phyloP scores from a whole-genome alignment of 768 basidiomycete species.

The Pisolithus albus region DNA sequence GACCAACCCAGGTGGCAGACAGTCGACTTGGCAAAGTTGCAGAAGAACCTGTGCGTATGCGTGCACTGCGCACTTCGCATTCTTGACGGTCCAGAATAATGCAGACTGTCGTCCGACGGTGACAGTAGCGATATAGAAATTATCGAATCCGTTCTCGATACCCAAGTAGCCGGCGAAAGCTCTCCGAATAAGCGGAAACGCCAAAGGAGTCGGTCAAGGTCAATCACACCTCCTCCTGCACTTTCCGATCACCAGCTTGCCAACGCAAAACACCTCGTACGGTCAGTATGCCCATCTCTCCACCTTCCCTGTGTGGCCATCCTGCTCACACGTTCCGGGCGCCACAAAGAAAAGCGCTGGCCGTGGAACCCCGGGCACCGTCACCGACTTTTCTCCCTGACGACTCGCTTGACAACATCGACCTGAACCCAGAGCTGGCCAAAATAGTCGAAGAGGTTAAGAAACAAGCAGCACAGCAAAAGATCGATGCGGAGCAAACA shows the following conservation, averaged over 20 bases:
- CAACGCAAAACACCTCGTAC: conserved; percentile 51
- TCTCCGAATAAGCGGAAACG: conserved; percentile 39
- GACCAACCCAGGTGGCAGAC: conserved; percentile 40
- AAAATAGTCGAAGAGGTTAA: conserved; percentile 42
- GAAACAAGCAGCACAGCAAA: conserved; percentile 21
- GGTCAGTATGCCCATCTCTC: conserved; percentile 34
- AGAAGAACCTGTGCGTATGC: conserved; percentile 12
- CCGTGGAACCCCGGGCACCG: conserved; percentile 31
- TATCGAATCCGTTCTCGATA: conserved; percentile 28
- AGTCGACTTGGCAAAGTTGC: conserved; percentile 37
- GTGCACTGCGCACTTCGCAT: not conserved
- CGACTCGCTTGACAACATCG: conserved; percentile 43
- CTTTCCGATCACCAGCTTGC: conserved; percentile 48
- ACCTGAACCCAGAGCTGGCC: conserved; percentile 57
- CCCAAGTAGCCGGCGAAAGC: not conserved
- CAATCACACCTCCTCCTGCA: conserved; percentile 71
- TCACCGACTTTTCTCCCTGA: conserved; percentile 41
- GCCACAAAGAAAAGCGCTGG: conserved; percentile 41
- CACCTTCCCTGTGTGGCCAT: not conserved
- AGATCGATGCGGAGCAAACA: conserved; percentile 15
- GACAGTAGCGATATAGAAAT: conserved; percentile 42
- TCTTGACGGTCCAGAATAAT: conserved; percentile 5
- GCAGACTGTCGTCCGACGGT: conserved; percentile 33
- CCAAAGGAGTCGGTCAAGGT: conserved; percentile 55
- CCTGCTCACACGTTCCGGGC: conserved; percentile 2